These are phyloP conservation scores for Botryotinia globosa DNA, from an alignment of 2,329 filamentous ascomycete species.

Conservation along the genomic window DNA sequence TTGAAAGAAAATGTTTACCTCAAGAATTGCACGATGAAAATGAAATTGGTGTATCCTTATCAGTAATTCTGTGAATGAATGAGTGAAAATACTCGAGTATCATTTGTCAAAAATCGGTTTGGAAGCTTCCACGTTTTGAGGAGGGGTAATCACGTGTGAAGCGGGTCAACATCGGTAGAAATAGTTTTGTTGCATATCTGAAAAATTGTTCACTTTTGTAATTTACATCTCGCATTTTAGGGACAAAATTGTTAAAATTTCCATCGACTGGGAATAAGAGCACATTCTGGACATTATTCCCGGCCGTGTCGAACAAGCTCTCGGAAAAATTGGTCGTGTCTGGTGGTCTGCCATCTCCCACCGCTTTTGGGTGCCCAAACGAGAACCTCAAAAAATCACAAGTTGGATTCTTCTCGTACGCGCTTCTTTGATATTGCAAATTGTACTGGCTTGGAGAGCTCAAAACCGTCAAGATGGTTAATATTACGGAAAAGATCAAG, in stretches of 20 bases:
- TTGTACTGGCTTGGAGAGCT: background rate
- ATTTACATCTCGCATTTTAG: background rate
- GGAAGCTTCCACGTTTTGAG: background rate
- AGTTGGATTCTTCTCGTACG: background rate
- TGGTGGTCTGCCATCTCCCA: background rate
- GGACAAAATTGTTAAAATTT: background rate
- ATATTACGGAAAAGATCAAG: constrained; percentile 99
- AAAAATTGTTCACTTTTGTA: background rate
- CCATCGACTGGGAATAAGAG: background rate
- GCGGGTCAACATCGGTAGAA: background rate
- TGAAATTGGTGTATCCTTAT: background rate
- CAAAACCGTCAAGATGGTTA: constrained; percentile 71
- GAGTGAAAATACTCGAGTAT: background rate
- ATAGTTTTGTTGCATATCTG: background rate
- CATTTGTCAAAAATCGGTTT: background rate
- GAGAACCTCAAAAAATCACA: constrained; percentile 13
- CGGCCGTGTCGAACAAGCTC: background rate
- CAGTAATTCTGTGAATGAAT: background rate
- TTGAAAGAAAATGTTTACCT: background rate
- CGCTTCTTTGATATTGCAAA: background rate
- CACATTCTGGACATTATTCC: background rate
- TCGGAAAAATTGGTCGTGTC: background rate
- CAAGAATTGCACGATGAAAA: background rate
- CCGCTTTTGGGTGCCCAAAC: background rate
- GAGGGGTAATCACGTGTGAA: background rate